Conservation (phyloP, 2,329 filamentous ascomycete species). For the Dichotomopilus funicola region DNA sequence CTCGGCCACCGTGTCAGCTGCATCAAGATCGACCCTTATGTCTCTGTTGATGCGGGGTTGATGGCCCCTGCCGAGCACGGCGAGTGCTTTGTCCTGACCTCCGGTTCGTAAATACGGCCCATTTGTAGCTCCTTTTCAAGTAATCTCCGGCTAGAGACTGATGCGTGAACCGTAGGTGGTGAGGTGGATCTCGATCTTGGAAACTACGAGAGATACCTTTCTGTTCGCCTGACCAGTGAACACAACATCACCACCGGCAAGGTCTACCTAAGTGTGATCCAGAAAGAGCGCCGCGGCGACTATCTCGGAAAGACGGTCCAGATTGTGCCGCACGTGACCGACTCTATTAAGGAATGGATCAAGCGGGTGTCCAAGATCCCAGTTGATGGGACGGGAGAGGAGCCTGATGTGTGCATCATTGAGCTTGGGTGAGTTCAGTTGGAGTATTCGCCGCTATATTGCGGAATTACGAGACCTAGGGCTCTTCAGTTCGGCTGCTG, state of each 20-base stretch:
- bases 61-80: slow-evolving; percentile 56
- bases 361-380: slow-evolving; percentile 77
- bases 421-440: slow-evolving; percentile 34
- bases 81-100: slow-evolving; percentile 71
- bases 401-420: slow-evolving; percentile 89
- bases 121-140: too few relatives aligned
- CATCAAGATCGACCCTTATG: slow-evolving; percentile 55
- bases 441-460: neutral
- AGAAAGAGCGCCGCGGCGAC: slow-evolving; percentile 59
- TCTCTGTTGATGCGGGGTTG: slow-evolving; percentile 69
- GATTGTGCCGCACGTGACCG: slow-evolving; percentile 86
- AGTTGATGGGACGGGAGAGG: slow-evolving; percentile 74
- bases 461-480: neutral
- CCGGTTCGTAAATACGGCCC: neutral
- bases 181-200: slow-evolving; percentile 49
- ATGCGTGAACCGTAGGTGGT: slow-evolving; percentile 9
- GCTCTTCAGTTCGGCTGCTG: too few relatives aligned
- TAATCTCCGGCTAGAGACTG: too few relatives aligned
- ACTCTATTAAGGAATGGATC: slow-evolving; percentile 90
- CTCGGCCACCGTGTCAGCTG: slow-evolving; percentile 65
- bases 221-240: slow-evolving; percentile 63
- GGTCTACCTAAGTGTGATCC: slow-evolving; percentile 85
- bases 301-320: slow-evolving; percentile 88
- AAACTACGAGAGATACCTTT: slow-evolving; percentile 44
- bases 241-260: slow-evolving; percentile 98